These are phyloP conservation scores for Gynostemma pentaphyllum DNA, from an alignment of 306 rosid genomes.

Conservation along the genomic window DNA sequence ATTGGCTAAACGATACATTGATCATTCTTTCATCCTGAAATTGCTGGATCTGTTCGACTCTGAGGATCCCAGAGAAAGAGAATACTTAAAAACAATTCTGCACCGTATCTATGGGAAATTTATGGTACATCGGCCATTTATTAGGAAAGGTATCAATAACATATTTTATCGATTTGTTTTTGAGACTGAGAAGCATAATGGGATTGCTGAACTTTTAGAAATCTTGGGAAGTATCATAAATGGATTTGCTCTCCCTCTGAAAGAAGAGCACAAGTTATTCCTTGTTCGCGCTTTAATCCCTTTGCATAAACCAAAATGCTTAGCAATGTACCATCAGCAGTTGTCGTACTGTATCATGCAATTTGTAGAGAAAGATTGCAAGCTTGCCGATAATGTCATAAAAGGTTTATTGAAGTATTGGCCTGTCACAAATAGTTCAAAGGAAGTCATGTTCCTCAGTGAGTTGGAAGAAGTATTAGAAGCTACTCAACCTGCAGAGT, in stretches of 20 bases:
- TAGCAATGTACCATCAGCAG: conserved; percentile 68
- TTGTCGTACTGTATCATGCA: conserved; percentile 62
- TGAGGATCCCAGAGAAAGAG: conserved; percentile 66
- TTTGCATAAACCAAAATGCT: conserved; percentile 67
- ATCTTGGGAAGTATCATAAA: conserved; percentile 73
- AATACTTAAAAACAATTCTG: conserved; percentile 54
- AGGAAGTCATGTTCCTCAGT: conserved; percentile 74
- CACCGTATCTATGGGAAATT: conserved; percentile 57
- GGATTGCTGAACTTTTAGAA: conserved; percentile 60
- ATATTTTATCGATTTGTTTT: conserved; percentile 42
- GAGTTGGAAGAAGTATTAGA: conserved; percentile 79
- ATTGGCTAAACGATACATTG: conserved; percentile 57
- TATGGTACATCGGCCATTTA: conserved; percentile 79
- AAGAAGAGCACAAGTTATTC: conserved; percentile 72
- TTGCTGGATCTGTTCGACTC: conserved; percentile 66
- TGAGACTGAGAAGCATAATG: conserved; percentile 71
- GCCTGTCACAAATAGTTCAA: conserved; percentile 77
- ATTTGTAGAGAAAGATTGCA: conserved; percentile 82
- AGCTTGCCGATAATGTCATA: conserved; percentile 74
- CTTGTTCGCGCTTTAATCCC: conserved; percentile 62
- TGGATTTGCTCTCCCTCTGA: conserved; percentile 67
- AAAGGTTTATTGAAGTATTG: conserved; percentile 81
- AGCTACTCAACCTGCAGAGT: conserved; percentile 71
- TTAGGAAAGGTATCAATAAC: conserved; percentile 62
- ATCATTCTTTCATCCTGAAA: conserved; percentile 53